phyloP scores from a whole-genome alignment of 768 basidiomycete genomes.

The Collybia sordida region DNA sequence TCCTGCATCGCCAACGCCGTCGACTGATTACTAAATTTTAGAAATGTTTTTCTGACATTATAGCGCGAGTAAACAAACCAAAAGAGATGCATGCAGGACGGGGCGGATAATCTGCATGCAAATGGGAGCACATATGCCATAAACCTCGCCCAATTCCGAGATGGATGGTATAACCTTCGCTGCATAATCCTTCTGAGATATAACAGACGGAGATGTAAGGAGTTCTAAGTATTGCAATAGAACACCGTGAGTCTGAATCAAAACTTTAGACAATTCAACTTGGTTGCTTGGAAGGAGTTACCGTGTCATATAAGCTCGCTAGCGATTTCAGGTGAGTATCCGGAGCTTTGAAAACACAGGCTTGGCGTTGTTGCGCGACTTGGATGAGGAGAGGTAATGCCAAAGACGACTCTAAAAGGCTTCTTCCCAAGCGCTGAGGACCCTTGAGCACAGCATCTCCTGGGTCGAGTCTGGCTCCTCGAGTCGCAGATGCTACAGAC shows the following conservation, averaged over 20 bases:
- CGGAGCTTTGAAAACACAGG: slow-evolving; percentile 72
- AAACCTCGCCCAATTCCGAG: slow-evolving; percentile 67
- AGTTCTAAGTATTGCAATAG: slow-evolving; percentile 91
- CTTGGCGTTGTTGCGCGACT: slow-evolving; percentile 88
- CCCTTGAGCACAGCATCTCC: slow-evolving; percentile 63
- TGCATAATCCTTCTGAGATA: slow-evolving; percentile 72
- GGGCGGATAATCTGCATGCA: slow-evolving; percentile 96
- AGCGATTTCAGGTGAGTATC: slow-evolving; percentile 85
- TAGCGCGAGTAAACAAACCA: slow-evolving; percentile 41
- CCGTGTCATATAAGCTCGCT: slow-evolving; percentile 85
- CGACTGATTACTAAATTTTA: slow-evolving; percentile 35
- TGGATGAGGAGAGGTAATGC: slow-evolving; percentile 90
- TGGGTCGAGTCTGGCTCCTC: slow-evolving; percentile 73
- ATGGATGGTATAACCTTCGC: slow-evolving; percentile 74
- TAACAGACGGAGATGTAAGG: slow-evolving; percentile 68
- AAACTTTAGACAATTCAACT: slow-evolving; percentile 1
- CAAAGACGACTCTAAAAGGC: slow-evolving; percentile 65
- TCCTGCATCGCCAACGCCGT: slow-evolving; percentile 66
- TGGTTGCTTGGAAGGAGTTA: slow-evolving; percentile 39
- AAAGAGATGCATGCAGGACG: slow-evolving; percentile 59
- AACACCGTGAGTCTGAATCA: slow-evolving; percentile 80
- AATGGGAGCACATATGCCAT: slow-evolving; percentile 80
- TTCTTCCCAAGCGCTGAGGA: slow-evolving; percentile 64
- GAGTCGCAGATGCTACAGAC: slow-evolving; percentile 76
- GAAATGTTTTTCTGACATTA: background rate